A percentile compares a stretch with the other conserved stretches of the same genome.
These are phyloP conservation scores for Trichoderma orchidacearum DNA, from an alignment of 495 filamentous ascomycete species.

Conservation along the genomic window DNA sequence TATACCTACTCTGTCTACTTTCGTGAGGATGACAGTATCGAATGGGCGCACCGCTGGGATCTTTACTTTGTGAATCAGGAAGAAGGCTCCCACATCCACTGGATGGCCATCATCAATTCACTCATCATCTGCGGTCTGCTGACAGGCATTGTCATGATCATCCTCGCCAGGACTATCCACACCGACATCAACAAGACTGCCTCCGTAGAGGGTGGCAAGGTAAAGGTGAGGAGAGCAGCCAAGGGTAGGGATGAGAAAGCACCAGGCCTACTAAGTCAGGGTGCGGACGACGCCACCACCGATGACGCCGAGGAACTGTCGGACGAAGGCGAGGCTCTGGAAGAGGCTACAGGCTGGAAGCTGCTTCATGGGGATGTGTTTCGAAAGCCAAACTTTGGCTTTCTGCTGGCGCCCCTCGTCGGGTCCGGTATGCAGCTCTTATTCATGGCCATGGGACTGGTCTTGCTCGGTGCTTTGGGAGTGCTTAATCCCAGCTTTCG, in stretches of 20 bases:
- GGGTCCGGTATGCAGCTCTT: constrained; percentile 85
- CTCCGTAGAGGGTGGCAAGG: constrained; percentile 53
- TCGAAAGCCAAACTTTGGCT: constrained; percentile 58
- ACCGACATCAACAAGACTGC: constrained; percentile 68
- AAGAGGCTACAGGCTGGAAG: constrained; percentile 90
- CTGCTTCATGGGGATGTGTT: constrained; percentile 93
- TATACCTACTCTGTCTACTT: constrained; percentile 93
- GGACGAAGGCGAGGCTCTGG: constrained; percentile 64
- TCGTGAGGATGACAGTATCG: constrained; percentile 67
- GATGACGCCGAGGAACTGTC: constrained; percentile 33
- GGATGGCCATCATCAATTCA: constrained; percentile 88
- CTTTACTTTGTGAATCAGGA: constrained; percentile 88
- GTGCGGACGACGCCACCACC: constrained; percentile 39
- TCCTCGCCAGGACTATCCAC: constrained; percentile 69
- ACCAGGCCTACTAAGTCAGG: constrained; percentile 54
- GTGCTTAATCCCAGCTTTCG: constrained; percentile 85
- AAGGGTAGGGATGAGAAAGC: constrained; percentile 33
- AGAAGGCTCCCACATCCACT: constrained; percentile 74
- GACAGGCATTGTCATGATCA: constrained; percentile 73
- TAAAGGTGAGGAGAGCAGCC: constrained; percentile 28
- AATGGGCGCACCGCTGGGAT: constrained; percentile 85
- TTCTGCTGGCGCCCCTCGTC: constrained; percentile 70
- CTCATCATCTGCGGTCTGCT: constrained; percentile 73
- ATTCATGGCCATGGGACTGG: constrained; percentile 69
- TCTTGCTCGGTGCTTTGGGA: constrained; percentile 70